Base-by-base conservation (phyloP, 2,329 filamentous ascomycete genomes). In the Didymella segeticola region DNA sequence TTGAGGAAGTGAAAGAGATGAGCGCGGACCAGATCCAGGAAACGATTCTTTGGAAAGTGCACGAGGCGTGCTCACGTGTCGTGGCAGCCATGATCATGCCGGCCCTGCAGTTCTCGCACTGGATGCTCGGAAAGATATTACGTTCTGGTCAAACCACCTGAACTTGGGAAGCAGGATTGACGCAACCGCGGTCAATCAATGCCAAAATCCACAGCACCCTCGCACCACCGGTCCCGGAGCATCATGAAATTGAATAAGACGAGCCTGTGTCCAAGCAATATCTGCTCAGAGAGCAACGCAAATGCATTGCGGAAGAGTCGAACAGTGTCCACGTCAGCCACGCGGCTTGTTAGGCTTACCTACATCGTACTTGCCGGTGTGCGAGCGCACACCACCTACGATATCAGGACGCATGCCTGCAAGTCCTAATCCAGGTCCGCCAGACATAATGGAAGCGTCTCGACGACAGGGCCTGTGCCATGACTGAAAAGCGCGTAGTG, bases 21-120 rank as follows among this genome's bases (percentile, higher is more conserved):
- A 68, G 64, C 34, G 62, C 67, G 9, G 71, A 72, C 4, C 60
- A 67, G 17, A 51, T 71, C 20, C 63, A 70, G 50, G 66, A 66
- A 25, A 70, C 67, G 2, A 59, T 71, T 5, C 47, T 73, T 1
- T 72, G 71, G 71, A 73, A 72, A 50, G 30, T 71, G 12, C 69
- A 73, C 38, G 65, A 70, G 34, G 54, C 45, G 10, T 51, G 61
- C 7, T 68, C 67, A 15, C 61, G 66, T 30, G 47, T 69, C 1
- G 63, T 73, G 17, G 69, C 68, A 11, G 61, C 63, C 1, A 64
- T 66, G 47, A 65, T 73, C 25, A 69, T 73, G 64, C 68, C 69
- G 1, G 66, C 63, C 8, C 55, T 73, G 1, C 59, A 66, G 26
- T 69, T 73, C 41, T 63, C 68, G 23, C 70, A 73, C 51, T 73